These are phyloP conservation scores for Boletus eberwhitei DNA, from an alignment of 768 basidiomycete genomes.

Conservation along the genomic window DNA sequence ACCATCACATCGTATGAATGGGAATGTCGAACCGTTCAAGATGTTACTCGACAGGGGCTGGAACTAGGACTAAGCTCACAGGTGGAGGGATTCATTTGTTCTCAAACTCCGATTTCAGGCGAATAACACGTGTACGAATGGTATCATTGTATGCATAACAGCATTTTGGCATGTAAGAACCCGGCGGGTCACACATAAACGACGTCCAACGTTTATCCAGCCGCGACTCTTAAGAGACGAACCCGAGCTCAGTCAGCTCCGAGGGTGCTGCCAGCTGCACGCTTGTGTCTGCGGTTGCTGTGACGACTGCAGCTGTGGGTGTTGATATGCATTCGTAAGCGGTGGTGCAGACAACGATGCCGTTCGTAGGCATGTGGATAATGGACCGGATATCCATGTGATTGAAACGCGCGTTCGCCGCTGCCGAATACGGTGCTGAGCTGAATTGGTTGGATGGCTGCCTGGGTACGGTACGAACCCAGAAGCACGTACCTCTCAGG, in stretches of 20 bases:
- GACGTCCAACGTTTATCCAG: slow-evolving; percentile 58
- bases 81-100: no score
- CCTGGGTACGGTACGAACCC: background rate
- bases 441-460: no score
- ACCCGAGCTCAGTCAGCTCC: slow-evolving; percentile 57
- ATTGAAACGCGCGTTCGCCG: no score
- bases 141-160: no score
- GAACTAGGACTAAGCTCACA: no score
- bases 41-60: no score
- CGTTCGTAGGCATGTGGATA: slow-evolving; percentile 18
- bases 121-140: no score
- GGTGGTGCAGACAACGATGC: slow-evolving; percentile 1
- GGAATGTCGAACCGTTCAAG: no score
- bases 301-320: background rate
- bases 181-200: slow-evolving; percentile 43
- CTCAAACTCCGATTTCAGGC: no score
- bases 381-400: slow-evolving; percentile 9
- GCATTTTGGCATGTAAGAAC: no score
- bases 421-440: no score
- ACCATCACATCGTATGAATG: no score
- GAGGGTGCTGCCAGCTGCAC: slow-evolving; percentile 23
- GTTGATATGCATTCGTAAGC: background rate
- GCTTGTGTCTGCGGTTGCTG: slow-evolving; percentile 4
- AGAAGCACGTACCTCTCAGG: slow-evolving; percentile 7
- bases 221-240: slow-evolving; percentile 53